phyloP scores from a whole-genome alignment of 495 filamentous ascomycete species.

The Glonium stellatum region DNA sequence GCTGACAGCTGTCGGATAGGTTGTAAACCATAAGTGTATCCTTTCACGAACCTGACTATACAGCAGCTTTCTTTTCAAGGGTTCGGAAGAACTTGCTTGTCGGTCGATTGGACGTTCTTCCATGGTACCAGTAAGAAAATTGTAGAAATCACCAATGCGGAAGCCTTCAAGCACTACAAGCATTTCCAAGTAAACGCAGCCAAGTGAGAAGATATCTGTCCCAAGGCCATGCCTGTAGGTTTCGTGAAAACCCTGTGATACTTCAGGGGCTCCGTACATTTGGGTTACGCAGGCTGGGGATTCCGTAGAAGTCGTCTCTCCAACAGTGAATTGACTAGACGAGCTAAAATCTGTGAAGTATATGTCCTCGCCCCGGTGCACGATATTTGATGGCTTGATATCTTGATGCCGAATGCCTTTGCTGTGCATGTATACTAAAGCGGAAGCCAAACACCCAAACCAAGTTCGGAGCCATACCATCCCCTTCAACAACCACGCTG shows the following conservation, averaged over 20 bases:
- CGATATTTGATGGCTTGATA: slow-evolving; percentile 43
- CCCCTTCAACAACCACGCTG: too few species aligned
- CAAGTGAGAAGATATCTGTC: background rate
- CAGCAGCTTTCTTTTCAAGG: too few species aligned
- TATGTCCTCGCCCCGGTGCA: slow-evolving; percentile 6
- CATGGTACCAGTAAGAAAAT: too few species aligned
- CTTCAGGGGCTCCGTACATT: background rate
- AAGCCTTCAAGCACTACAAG: background rate
- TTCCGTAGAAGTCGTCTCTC: background rate
- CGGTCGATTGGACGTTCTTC: background rate
- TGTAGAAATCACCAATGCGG: too few species aligned
- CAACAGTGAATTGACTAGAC: background rate
- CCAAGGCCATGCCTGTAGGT: background rate
- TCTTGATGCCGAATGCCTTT: slow-evolving; percentile 39
- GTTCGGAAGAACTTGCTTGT: background rate
- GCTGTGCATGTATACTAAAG: slow-evolving; percentile 37
- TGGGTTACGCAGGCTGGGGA: background rate
- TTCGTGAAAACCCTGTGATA: background rate
- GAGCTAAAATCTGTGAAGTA: background rate
- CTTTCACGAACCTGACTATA: too few species aligned
- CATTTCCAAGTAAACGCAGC: background rate
- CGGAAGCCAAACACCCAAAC: slow-evolving; percentile 31
- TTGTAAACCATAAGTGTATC: too few species aligned
- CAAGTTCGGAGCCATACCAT: background rate
- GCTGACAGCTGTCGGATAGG: too few species aligned